Evolutionary conservation across 2,329 filamentous ascomycete genomes (phyloP).

Genomic region (Beauveria caledonica): DNA sequence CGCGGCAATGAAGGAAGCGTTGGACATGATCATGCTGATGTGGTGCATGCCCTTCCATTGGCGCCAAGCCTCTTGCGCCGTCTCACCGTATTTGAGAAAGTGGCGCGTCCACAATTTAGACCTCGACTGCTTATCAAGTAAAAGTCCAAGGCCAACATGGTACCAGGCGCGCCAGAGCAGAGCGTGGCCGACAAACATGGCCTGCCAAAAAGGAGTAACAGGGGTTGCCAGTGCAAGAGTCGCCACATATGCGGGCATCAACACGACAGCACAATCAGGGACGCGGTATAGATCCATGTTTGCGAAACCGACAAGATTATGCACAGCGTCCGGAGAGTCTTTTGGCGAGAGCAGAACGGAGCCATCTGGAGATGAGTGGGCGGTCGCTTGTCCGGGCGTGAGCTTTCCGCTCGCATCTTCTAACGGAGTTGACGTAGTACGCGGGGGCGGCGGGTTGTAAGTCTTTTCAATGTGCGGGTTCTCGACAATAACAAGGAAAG

Average conservation of each 20-base stretch:
- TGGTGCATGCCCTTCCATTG: conserved; percentile 98
- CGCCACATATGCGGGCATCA: conserved; percentile 69
- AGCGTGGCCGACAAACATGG: conserved; percentile 74
- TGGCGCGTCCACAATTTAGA: conserved; percentile 94
- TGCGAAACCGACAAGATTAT: conserved; percentile 72
- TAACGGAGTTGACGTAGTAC: conserved; percentile 39
- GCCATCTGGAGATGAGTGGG: conserved; percentile 17
- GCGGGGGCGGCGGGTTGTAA: conserved; percentile 83
- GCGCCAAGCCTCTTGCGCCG: conserved; percentile 82
- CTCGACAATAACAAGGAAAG: conserved; percentile 84
- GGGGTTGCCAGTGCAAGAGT: conserved; percentile 69
- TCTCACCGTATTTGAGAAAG: conserved; percentile 95
- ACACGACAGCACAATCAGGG: conserved; percentile 71
- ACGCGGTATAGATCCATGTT: conserved; percentile 86
- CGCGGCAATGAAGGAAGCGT: conserved; percentile 79
- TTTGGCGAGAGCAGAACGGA: conserved; percentile 19
- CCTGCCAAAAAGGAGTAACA: conserved; percentile 64
- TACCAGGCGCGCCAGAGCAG: conserved; percentile 86
- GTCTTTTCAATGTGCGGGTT: conserved; percentile 97
- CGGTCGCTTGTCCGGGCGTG: conserved; percentile 18
- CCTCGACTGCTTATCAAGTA: conserved; percentile 78
- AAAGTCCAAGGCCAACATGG: conserved; percentile 74
- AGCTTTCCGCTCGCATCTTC: conserved; percentile 23
- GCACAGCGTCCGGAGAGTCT: conserved; percentile 56
- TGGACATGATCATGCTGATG: conserved; percentile 83